These are phyloP conservation scores for Aspergillus flavus DNA, from an alignment of 2,329 filamentous ascomycete genomes.

Conservation along the genomic window DNA sequence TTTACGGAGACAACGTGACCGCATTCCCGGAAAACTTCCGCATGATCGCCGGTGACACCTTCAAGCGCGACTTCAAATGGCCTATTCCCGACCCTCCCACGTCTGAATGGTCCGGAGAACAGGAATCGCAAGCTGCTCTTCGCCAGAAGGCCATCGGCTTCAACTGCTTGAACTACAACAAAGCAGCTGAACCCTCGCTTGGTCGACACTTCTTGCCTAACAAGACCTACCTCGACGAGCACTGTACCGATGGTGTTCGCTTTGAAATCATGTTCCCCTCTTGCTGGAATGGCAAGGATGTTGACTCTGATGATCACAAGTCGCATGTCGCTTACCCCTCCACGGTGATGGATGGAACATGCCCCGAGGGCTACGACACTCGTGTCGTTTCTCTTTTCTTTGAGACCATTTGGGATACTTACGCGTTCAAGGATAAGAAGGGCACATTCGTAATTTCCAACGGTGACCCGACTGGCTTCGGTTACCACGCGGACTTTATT, in stretches of 20 bases:
- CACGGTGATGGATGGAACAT: slow-evolving; percentile 74
- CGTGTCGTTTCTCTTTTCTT: slow-evolving; percentile 77
- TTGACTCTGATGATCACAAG: slow-evolving; percentile 57
- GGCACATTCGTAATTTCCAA: slow-evolving; percentile 77
- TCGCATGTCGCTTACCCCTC: slow-evolving; percentile 77
- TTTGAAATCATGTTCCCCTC: slow-evolving; percentile 86
- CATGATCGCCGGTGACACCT: slow-evolving; percentile 77
- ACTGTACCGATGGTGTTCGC: slow-evolving; percentile 80
- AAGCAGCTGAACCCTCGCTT: slow-evolving; percentile 68
- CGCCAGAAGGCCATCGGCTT: slow-evolving; percentile 84
- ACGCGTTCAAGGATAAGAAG: slow-evolving; percentile 61
- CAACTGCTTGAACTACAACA: slow-evolving; percentile 87
- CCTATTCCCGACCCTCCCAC: slow-evolving; percentile 69
- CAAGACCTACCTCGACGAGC: slow-evolving; percentile 75
- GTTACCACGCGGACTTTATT: slow-evolving; percentile 79
- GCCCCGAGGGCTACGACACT: slow-evolving; percentile 68
- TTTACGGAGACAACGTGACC: slow-evolving; percentile 65
- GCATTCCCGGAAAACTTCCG: slow-evolving; percentile 77
- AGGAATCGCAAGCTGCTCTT: slow-evolving; percentile 71
- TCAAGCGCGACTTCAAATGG: slow-evolving; percentile 69
- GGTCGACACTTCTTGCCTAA: slow-evolving; percentile 80
- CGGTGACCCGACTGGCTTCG: slow-evolving; percentile 74
- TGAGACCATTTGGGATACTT: slow-evolving; percentile 82
- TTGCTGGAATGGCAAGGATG: slow-evolving; percentile 78
- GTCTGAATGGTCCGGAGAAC: slow-evolving; percentile 67